Evolutionary conservation across 1,139 yeast species (phyloP).

Genomic region (Meyerozyma elateridarum): DNA sequence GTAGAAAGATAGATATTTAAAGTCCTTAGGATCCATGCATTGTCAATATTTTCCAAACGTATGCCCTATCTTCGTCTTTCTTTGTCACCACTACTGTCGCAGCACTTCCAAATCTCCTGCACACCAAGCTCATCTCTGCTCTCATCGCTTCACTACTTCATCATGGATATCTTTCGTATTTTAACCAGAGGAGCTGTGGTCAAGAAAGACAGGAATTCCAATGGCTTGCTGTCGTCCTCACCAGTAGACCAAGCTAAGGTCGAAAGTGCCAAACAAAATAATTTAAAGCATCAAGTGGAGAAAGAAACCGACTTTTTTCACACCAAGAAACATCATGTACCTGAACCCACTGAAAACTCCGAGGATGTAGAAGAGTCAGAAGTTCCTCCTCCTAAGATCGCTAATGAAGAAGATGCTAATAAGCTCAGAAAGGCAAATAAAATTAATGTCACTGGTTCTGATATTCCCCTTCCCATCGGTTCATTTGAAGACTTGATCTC

Average conservation of each 20-base stretch:
- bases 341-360: slow-evolving; percentile 6
- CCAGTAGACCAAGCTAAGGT: slow-evolving; percentile 16
- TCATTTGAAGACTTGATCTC: slow-evolving; percentile 75
- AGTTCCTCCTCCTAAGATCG: slow-evolving; percentile 42
- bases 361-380: slow-evolving; percentile 22
- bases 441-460: slow-evolving; percentile 70
- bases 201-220: slow-evolving; percentile 45
- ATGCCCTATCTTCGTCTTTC: too few species aligned
- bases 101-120: background rate
- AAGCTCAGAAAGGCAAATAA: slow-evolving; percentile 50
- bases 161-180: slow-evolving; percentile 86
- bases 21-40: too few species aligned
- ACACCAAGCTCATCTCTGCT: slow-evolving; percentile 4
- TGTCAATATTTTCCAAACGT: too few species aligned
- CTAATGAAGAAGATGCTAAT: slow-evolving; percentile 53
- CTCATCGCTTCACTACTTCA: slow-evolving; percentile 5
- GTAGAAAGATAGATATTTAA: too few species aligned
- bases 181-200: slow-evolving; percentile 81
- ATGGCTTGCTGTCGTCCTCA: slow-evolving; percentile 45
- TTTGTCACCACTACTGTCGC: too few species aligned
- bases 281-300: slow-evolving; percentile 43
- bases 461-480: slow-evolving; percentile 82
- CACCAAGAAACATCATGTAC: slow-evolving; percentile 36
- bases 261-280: slow-evolving; percentile 29
- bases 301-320: slow-evolving; percentile 71